phyloP scores from a whole-genome alignment of 2,329 filamentous ascomycete genomes.

The Colletotrichum eremochloae region DNA sequence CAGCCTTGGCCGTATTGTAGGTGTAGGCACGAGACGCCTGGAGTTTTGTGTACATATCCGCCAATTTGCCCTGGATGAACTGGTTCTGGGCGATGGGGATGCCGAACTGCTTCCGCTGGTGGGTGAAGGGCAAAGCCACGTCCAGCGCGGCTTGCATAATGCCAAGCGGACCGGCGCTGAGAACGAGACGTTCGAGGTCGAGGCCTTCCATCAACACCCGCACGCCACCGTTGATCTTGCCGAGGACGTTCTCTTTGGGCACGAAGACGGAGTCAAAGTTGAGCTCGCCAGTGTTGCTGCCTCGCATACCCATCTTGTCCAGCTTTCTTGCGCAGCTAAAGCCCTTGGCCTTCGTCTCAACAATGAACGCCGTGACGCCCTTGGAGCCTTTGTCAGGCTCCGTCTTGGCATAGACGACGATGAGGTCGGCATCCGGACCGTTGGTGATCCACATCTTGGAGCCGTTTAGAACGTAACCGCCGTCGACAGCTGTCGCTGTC shows the following conservation, averaged over 20 bases:
- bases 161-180: slow-evolving; percentile 90
- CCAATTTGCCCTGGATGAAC: slow-evolving; percentile 90
- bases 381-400: slow-evolving; percentile 83
- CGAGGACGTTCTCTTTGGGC: slow-evolving; percentile 84
- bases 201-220: slow-evolving; percentile 96
- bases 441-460: slow-evolving; percentile 99
- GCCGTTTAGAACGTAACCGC: slow-evolving; percentile 87
- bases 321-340: slow-evolving; percentile 92
- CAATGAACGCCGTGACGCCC: slow-evolving; percentile 95
- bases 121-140: slow-evolving; percentile 87
- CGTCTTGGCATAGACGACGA: slow-evolving; percentile 98
- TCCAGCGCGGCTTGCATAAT: slow-evolving; percentile 95
- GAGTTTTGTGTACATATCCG: slow-evolving; percentile 97
- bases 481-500: slow-evolving; percentile 82
- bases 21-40: slow-evolving; percentile 89
- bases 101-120: slow-evolving; percentile 90
- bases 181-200: slow-evolving; percentile 91
- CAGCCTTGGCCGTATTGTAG: slow-evolving; percentile 81
- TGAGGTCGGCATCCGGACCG: slow-evolving; percentile 90
- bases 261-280: slow-evolving; percentile 94
- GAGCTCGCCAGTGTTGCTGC: slow-evolving; percentile 95
- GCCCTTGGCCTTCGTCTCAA: slow-evolving; percentile 77
- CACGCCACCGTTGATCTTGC: slow-evolving; percentile 84
- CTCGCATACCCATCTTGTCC: slow-evolving; percentile 98
- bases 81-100: slow-evolving; percentile 91